Evolutionary conservation across 2,329 filamentous ascomycete species (phyloP).

Genomic region (Trichophyton simii): DNA sequence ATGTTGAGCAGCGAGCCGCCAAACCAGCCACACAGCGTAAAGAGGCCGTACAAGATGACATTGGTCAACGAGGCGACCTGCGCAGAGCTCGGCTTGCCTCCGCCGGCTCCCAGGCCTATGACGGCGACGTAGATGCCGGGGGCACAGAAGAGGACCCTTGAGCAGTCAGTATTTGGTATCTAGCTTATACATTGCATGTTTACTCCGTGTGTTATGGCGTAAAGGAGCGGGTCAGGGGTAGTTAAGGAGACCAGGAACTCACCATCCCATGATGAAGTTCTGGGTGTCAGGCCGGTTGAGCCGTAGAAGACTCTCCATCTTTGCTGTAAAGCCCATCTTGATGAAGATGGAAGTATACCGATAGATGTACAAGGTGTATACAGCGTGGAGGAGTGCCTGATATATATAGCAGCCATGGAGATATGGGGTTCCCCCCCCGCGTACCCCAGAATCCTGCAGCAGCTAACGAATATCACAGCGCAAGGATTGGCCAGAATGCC

Average conservation of each 20-base stretch:
- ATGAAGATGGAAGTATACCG: neutral
- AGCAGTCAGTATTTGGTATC: neutral
- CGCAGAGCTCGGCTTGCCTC: neutral
- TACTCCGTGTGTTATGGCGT: neutral
- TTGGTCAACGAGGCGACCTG: conserved; percentile 21
- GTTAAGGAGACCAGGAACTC: neutral
- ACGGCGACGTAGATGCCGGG: neutral
- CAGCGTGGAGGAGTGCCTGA: neutral
- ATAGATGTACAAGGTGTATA: neutral
- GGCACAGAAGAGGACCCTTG: neutral
- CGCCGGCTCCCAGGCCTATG: neutral
- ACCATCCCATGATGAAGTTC: neutral
- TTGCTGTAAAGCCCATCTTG: neutral
- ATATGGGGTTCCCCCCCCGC: neutral
- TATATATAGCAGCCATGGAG: neutral
- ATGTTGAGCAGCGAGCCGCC: conserved; percentile 32
- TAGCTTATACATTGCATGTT: neutral
- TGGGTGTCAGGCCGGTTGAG: neutral
- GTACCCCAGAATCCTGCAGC: neutral
- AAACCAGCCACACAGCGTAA: conserved; percentile 46
- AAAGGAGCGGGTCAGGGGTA: neutral
- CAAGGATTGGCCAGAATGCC: neutral
- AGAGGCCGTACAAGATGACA: conserved; percentile 52
- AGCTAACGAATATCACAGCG: neutral
- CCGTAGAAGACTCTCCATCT: neutral